A percentile compares a stretch with the other conserved stretches of the same genome.
Evolutionary conservation across 23 red algal species (phyloP).

Genomic region (Agarophyton chilense): DNA sequence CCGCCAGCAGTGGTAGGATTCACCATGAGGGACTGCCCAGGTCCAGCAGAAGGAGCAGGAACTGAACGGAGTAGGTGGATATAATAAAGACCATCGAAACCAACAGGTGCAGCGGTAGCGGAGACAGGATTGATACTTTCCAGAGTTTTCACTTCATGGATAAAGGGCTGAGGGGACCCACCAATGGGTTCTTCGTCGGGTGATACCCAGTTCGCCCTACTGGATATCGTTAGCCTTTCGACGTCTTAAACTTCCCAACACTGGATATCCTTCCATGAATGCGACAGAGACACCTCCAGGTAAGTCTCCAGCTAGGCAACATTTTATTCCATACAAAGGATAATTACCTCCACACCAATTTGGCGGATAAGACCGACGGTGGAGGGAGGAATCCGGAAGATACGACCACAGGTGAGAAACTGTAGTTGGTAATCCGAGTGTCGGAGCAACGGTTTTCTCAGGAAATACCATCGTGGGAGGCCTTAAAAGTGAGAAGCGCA

Average conservation of each 20-base stretch:
- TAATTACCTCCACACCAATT: background rate
- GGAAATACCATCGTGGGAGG: too few species aligned
- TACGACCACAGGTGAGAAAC: background rate
- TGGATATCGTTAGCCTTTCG: too few species aligned
- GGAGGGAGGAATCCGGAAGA: too few species aligned
- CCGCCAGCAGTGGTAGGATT: background rate
- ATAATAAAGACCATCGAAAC: background rate
- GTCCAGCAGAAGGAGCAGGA: too few species aligned
- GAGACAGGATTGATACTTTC: background rate
- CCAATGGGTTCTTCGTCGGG: too few species aligned
- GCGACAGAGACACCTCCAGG: background rate
- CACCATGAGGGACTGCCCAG: too few species aligned
- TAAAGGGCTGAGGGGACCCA: background rate
- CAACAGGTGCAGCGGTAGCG: background rate
- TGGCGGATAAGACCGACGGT: too few species aligned
- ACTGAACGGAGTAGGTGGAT: background rate
- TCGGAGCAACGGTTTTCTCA: background rate
- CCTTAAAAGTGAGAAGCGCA: background rate
- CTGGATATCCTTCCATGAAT: background rate
- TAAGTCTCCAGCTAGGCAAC: background rate
- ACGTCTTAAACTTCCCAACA: background rate
- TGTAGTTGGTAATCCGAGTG: background rate
- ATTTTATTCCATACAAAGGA: background rate
- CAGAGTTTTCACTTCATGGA: background rate
- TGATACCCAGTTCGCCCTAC: too few species aligned